Evolutionary conservation across 2,329 filamentous ascomycete genomes (phyloP).

Genomic region (Aspergillus fumigatiaffinis): DNA sequence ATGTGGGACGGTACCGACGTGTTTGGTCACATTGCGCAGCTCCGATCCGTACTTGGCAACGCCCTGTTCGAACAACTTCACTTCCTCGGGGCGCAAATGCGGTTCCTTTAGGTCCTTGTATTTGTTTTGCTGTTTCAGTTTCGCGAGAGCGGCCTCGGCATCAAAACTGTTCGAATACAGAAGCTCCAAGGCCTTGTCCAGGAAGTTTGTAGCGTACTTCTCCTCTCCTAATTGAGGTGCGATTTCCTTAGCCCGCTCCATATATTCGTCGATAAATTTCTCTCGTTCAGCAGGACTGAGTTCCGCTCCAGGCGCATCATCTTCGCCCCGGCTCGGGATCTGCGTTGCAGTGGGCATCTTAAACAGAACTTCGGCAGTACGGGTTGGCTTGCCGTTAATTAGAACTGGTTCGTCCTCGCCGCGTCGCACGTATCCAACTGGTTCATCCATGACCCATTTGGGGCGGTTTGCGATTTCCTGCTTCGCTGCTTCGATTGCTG

Average conservation of each 20-base stretch:
- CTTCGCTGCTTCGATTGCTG: conserved; percentile 77
- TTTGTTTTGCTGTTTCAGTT: conserved; percentile 64
- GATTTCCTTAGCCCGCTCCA: conserved; percentile 63
- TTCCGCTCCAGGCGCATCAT: conserved; percentile 36
- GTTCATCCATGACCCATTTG: conserved; percentile 91
- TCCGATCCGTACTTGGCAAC: conserved; percentile 90
- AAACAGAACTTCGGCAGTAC: conserved; percentile 74
- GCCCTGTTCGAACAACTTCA: conserved; percentile 88
- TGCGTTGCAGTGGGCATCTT: conserved; percentile 61
- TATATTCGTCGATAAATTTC: conserved; percentile 69
- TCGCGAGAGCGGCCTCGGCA: conserved; percentile 64
- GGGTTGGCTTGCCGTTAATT: conserved; percentile 64
- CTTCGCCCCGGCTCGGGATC: conserved; percentile 44
- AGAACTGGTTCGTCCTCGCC: conserved; percentile 69
- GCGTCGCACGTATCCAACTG: conserved; percentile 75
- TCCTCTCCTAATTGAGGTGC: conserved; percentile 67
- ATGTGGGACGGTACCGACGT: conserved; percentile 73
- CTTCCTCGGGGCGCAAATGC: conserved; percentile 69
- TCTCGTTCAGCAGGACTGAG: conserved; percentile 43
- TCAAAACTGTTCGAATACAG: conserved; percentile 71
- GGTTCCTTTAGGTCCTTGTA: conserved; percentile 78
- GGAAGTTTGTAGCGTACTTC: conserved; percentile 75
- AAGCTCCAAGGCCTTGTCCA: conserved; percentile 75
- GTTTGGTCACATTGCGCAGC: conserved; percentile 73
- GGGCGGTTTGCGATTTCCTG: conserved; percentile 74